phyloP scores from a whole-genome alignment of 1,284 basidiomycete genomes.

The Takashimella koratensis region DNA sequence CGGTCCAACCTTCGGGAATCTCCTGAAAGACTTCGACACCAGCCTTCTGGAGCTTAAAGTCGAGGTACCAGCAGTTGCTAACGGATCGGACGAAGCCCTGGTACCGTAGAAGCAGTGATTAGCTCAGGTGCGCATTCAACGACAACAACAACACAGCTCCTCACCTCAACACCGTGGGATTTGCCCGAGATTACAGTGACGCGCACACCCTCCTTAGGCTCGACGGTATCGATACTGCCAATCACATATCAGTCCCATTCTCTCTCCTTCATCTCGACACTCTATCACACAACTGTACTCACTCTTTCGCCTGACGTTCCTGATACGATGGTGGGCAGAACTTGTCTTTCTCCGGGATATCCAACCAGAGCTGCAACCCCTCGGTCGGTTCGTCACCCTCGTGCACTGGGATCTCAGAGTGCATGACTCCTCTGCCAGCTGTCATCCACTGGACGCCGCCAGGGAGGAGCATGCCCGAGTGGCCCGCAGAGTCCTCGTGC shows the following conservation, averaged over 20 bases:
- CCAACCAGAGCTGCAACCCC: conserved; percentile 91
- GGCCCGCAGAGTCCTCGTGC: conserved; percentile 91
- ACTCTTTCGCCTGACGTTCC: conserved; percentile 52
- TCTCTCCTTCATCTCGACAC: background rate
- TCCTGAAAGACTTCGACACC: conserved; percentile 74
- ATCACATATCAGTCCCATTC: conserved; percentile 6
- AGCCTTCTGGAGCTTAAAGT: conserved; percentile 65
- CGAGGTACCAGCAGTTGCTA: conserved; percentile 92
- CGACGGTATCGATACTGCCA: conserved; percentile 66
- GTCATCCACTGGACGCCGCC: conserved; percentile 97
- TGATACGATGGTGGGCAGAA: conserved; percentile 62
- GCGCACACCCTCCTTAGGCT: conserved; percentile 67
- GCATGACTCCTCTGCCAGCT: conserved; percentile 65
- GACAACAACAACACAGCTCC: conserved; percentile 2
- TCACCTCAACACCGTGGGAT: conserved; percentile 64
- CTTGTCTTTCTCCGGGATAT: conserved; percentile 82
- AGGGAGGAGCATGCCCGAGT: conserved; percentile 68
- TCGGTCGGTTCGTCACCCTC: conserved; percentile 59
- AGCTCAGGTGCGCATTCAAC: background rate
- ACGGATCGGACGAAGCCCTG: conserved; percentile 81
- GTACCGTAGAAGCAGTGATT: background rate
- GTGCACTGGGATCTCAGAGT: conserved; percentile 84
- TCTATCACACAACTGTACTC: conserved; percentile 34
- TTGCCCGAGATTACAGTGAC: conserved; percentile 86
- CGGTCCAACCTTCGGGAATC: conserved; percentile 77